Evolutionary conservation across 805 yeast genomes (phyloP), one percentile per base, ranked within the genome.

Genomic region (Naumovozyma castellii): DNA sequence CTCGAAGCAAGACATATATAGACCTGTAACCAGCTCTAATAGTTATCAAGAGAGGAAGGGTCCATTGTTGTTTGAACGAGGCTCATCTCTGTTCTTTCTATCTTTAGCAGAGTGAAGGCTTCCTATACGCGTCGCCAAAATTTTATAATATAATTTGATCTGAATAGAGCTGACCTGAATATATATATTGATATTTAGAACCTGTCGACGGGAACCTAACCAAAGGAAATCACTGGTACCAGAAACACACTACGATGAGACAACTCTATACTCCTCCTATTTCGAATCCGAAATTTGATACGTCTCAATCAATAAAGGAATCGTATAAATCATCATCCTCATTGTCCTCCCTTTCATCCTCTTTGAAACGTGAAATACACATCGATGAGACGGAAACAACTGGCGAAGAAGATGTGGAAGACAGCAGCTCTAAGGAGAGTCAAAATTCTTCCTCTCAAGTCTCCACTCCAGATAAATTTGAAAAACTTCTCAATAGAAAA

Each of bases 211-310:
- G n/a, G n/a, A n/a, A n/a, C n/a, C n/a, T n/a, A n/a, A n/a, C n/a
- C n/a, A n/a, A n/a, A n/a, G n/a, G 10, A 22, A 10, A 22, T 10
- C 27, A 10, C 10, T 10, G 10, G 27, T 6, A 6, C 6, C 27
- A 10, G 27, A 22, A 6, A 6, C 27, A 10, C 6, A 22, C 27
- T 15, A 41, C 19, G 14, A 46, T 40, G 43, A 46, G 44, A 17
- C 44, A 40, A 36, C 48, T 59, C 19, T 47, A 45, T 40, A 60
- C 65, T 2, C 62, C 63, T 17, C 65, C 65, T 2, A 56, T 57
- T 18, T 45, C 50, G 8, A 54, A 53, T 17, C 34, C 54, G 2
- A 50, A 46, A 32, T 58, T 47, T 42, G 61, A 59, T 40, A 34
- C 48, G 5, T 35, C 49, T 9, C 51, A 54, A 25, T 45, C 63